These are phyloP conservation scores for Haematococcus sp. DNA, from an alignment of 139 green algal species.

Conservation along the genomic window DNA sequence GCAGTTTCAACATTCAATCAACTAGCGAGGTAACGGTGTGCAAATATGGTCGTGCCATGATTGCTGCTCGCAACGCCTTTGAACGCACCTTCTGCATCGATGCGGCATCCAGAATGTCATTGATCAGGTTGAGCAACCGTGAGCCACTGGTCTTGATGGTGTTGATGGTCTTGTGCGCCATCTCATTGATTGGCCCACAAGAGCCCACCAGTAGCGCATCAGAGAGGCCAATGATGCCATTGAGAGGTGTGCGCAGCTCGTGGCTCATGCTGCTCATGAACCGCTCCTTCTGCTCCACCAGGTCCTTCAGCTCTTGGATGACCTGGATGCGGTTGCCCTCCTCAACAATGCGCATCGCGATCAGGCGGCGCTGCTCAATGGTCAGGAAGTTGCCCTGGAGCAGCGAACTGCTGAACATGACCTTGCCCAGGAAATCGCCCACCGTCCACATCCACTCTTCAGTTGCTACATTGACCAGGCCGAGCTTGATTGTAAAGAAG, in stretches of 20 bases:
- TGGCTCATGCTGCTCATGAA: constrained; percentile 56
- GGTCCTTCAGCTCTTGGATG: constrained; percentile 48
- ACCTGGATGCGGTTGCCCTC: constrained; percentile 28
- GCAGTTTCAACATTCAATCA: too few species aligned
- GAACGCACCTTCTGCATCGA: constrained; percentile 6
- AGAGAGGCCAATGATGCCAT: constrained; percentile 61
- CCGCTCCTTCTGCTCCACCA: constrained; percentile 64
- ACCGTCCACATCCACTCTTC: constrained; percentile 34
- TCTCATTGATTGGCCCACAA: constrained; percentile 13
- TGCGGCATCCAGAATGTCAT: constrained; percentile 35
- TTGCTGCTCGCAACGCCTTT: too few species aligned
- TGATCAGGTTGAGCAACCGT: constrained; percentile 31
- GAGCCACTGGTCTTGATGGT: constrained; percentile 29
- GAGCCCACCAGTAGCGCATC: constrained; percentile 16
- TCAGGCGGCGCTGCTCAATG: constrained; percentile 44
- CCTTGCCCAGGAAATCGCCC: constrained; percentile 32
- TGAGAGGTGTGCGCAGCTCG: constrained; percentile 62
- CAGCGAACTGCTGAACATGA: constrained; percentile 44
- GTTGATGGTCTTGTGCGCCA: constrained; percentile 14
- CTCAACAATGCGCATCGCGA: constrained; percentile 47
- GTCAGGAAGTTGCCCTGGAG: constrained; percentile 46
- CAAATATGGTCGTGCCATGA: too few species aligned
- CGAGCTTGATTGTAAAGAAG: constrained; percentile 16
- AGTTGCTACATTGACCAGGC: constrained; percentile 9
- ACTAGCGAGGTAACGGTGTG: too few species aligned